Base-by-base conservation (phyloP, 306 rosid genomes). In the Comarum palustre region DNA sequence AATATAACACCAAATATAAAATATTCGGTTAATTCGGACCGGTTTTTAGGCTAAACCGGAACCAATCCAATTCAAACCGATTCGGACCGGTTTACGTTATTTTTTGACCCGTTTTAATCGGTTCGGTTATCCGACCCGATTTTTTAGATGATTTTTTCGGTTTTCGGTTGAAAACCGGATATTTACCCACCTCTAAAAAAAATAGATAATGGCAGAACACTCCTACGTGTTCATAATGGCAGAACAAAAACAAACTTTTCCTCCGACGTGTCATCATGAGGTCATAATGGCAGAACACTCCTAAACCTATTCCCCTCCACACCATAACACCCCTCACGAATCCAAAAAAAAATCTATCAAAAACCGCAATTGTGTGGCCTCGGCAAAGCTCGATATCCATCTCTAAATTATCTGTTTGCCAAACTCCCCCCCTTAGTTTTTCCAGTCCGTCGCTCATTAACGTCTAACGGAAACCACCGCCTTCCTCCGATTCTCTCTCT, bases 311-410 rank as follows among this genome's bases (percentile, higher is more conserved):
- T 69, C 55, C 55, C 32, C 17, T 13, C 58, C 76, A 25, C 81
- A 61, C 71, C 66, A 8, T 69, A 69, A 3, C 41, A 76, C 5
- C 17, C 31, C 15, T 5, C 47, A 0, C 16, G 55, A 52, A 52
- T 20, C 46, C 51, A 73, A 6, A 17, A 8, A 68, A n/a, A 2
- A 48, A 51, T 82, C 38, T 42, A 77, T 52, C 77, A 71, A 84
- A 41, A 46, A 86, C 86, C 86, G 89, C 79, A 88, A 82, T 85
- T 91, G 96, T 89, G 98, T 94, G 98, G 98, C 91, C 82, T 81
- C 22, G 73, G 91, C 96, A 79, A 50, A 82, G 78, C 89, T 82
- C 82, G 73, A 72, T 80, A 84, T 84, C 85, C 71, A 79, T 77
- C 86, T 66, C 80, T 78, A 81, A 80, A 66, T 78, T 86, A 86